Conservation (phyloP, 2,329 filamentous ascomycete genomes). For the Catunica adiposa region DNA sequence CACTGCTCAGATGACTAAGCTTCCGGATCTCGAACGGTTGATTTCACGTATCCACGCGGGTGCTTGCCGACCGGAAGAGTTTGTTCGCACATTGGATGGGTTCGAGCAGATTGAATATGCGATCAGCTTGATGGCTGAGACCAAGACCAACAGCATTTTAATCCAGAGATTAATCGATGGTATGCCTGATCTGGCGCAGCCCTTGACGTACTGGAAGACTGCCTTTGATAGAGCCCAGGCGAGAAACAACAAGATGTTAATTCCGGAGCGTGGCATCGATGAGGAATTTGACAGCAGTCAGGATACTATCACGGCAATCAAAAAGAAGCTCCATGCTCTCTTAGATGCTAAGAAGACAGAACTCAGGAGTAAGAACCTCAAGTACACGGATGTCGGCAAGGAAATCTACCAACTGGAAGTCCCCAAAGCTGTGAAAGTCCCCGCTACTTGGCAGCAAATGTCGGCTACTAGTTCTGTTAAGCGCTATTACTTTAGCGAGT, state of each 20-base stretch:
- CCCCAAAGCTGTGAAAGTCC: conserved; percentile 70
- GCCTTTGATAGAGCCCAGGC: conserved; percentile 77
- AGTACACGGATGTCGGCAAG: conserved; percentile 77
- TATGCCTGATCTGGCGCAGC: conserved; percentile 69
- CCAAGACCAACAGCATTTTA: conserved; percentile 62
- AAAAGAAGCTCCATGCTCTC: conserved; percentile 53
- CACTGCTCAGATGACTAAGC: conserved; percentile 69
- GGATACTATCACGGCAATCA: conserved; percentile 57
- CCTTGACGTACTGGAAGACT: conserved; percentile 71
- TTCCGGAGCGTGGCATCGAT: conserved; percentile 76
- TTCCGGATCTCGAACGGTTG: conserved; percentile 85
- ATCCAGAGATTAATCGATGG: conserved; percentile 66
- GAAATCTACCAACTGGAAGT: conserved; percentile 94
- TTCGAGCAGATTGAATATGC: conserved; percentile 98
- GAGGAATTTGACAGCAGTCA: conserved; percentile 81
- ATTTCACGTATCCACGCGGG: conserved; percentile 91
- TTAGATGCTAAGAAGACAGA: conserved; percentile 56
- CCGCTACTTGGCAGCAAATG: conserved; percentile 87
- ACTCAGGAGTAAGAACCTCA: conserved; percentile 55
- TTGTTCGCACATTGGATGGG: conserved; percentile 81
- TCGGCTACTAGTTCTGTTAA: conserved; percentile 81
- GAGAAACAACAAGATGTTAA: conserved; percentile 61
- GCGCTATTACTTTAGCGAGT: conserved; percentile 79
- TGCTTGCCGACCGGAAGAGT: conserved; percentile 79
- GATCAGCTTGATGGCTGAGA: conserved; percentile 59